Percentiles rank a stretch among this genome's conserved stretches.
Conservation (phyloP, 2,329 filamentous ascomycete species). For the Fonsecaea erecta region DNA sequence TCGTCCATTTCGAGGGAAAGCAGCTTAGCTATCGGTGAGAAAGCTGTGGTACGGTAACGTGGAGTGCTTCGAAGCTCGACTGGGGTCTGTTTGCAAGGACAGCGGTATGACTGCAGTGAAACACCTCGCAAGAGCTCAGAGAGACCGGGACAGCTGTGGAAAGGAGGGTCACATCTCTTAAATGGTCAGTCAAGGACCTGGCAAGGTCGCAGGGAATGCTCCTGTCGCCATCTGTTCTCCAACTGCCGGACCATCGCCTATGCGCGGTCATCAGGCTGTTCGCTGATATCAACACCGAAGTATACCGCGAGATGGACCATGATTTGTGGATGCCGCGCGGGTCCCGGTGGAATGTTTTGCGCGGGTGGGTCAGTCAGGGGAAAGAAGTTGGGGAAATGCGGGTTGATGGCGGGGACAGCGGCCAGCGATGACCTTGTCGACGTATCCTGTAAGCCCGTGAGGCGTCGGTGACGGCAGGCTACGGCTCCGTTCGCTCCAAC, state of each 20-base stretch:
- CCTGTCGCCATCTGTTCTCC: neutral
- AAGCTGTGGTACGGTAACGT: neutral
- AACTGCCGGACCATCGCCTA: conserved; percentile 16
- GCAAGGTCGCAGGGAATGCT: neutral
- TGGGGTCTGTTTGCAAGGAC: neutral
- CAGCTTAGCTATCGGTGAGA: neutral
- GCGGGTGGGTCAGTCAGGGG: conserved; percentile 12
- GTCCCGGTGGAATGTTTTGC: conserved; percentile 13
- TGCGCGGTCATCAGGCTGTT: conserved; percentile 7
- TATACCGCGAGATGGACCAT: conserved; percentile 1
- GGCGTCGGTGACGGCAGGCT: conserved; percentile 18
- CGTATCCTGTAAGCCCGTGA: neutral
- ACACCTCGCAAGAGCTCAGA: neutral
- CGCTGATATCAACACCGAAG: conserved; percentile 13
- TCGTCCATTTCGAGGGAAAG: conserved; percentile 7
- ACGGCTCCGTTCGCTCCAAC: conserved; percentile 13
- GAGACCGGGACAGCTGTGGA: neutral
- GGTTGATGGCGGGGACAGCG: conserved; percentile 5
- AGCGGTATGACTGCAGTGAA: neutral
- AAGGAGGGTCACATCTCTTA: neutral
- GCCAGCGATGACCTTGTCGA: neutral
- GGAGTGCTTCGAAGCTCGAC: neutral
- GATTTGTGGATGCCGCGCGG: conserved; percentile 17
- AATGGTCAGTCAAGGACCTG: neutral
- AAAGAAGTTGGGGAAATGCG: conserved; percentile 16